A percentile compares a stretch with the other conserved stretches of the same genome.
phyloP scores from a whole-genome alignment of 2,329 filamentous ascomycete genomes.

The Epichloe aotearoae region DNA sequence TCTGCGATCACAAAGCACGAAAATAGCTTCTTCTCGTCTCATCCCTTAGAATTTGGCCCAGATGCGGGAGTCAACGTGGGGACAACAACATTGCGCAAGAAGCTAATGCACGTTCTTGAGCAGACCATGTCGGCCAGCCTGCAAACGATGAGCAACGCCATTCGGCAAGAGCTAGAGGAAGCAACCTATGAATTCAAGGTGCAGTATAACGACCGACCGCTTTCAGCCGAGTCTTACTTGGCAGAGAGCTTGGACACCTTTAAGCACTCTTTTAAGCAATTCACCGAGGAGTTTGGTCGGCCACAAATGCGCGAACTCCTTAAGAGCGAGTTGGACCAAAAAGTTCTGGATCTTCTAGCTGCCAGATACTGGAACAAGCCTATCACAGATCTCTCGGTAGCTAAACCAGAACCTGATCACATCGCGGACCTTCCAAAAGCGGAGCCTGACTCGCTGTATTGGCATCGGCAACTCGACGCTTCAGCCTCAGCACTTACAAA shows the following conservation, averaged over 20 bases:
- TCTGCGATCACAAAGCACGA: constrained; percentile 80
- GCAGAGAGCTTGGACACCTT: constrained; percentile 91
- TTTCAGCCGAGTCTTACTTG: constrained; percentile 92
- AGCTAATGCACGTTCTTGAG: constrained; percentile 92
- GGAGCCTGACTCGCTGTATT: constrained; percentile 73
- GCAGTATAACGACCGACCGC: constrained; percentile 91
- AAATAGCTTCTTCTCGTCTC: constrained; percentile 69
- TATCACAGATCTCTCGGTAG: constrained; percentile 62
- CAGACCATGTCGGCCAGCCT: constrained; percentile 93
- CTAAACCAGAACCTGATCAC: constrained; percentile 54
- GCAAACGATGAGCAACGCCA: constrained; percentile 79
- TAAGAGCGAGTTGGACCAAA: constrained; percentile 88
- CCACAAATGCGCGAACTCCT: constrained; percentile 79
- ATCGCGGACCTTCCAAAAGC: constrained; percentile 72
- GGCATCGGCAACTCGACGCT: constrained; percentile 88
- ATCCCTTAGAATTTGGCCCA: constrained; percentile 67
- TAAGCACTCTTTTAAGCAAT: constrained; percentile 89
- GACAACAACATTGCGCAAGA: constrained; percentile 78
- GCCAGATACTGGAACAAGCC: constrained; percentile 97
- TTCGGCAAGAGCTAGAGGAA: constrained; percentile 89
- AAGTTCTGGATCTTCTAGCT: constrained; percentile 77
- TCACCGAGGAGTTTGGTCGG: constrained; percentile 78
- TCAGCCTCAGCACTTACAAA: constrained; percentile 86
- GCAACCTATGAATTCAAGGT: constrained; percentile 98
- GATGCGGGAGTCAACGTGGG: constrained; percentile 62